Percentiles rank a stretch among this genome's conserved stretches.
These are phyloP conservation scores for Cladorrhinum sp. DNA, from an alignment of 2,329 filamentous ascomycete species.

Conservation along the genomic window DNA sequence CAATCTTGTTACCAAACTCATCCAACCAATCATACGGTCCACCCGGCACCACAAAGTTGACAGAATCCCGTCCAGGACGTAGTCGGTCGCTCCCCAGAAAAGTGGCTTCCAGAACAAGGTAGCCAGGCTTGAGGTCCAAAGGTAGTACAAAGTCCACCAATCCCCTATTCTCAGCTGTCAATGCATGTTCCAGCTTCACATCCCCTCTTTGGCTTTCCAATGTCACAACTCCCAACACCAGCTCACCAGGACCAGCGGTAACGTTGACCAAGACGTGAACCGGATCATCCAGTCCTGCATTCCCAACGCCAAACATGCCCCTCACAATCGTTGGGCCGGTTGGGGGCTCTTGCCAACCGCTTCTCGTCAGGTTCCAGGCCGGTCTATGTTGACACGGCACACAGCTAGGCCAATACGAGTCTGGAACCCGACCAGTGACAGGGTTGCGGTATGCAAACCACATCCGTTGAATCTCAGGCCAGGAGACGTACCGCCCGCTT, in stretches of 20 bases:
- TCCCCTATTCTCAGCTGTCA: background rate
- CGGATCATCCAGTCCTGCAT: background rate
- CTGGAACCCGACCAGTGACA: constrained; percentile 13
- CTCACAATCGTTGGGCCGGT: constrained; percentile 15
- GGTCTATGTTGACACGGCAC: constrained; percentile 18
- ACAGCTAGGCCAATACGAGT: constrained; percentile 21
- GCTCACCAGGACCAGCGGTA: background rate
- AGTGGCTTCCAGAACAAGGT: background rate
- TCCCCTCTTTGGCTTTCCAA: background rate
- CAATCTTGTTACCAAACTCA: background rate
- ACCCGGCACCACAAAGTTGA: constrained; percentile 1
- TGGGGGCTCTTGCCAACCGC: constrained; percentile 19
- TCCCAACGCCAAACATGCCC: background rate
- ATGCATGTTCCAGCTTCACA: background rate
- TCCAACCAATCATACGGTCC: background rate
- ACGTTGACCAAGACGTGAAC: background rate
- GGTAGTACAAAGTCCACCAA: background rate
- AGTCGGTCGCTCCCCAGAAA: constrained; percentile 1
- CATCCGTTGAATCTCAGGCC: constrained; percentile 23
- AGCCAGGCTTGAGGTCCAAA: background rate
- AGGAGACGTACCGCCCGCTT: constrained; percentile 6
- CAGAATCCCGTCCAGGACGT: background rate
- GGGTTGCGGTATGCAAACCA: constrained; percentile 22
- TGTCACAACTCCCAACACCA: background rate
- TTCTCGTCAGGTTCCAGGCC: constrained; percentile 11